A percentile compares a stretch with the other conserved stretches of the same genome.
Conservation (phyloP, 768 basidiomycete species). For the Boletus tylopilopsis region DNA sequence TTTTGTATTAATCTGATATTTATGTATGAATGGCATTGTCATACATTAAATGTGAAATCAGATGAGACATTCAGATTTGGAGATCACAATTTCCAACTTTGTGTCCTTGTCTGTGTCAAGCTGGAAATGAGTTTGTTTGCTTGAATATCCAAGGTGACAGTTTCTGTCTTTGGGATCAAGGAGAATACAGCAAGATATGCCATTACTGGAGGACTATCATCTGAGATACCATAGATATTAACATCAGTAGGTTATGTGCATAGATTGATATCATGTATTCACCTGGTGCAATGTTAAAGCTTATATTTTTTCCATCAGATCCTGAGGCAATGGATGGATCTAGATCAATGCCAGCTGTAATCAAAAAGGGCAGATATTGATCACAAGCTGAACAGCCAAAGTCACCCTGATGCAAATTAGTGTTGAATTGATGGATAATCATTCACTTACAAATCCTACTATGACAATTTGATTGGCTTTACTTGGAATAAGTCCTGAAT, state of each 20-base stretch:
- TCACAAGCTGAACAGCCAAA: not conserved
- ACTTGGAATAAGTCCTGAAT: not conserved
- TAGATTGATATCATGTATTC: not conserved
- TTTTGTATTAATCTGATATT: not conserved
- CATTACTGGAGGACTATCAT: not conserved
- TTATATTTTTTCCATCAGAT: not conserved
- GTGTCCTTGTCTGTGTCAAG: not conserved
- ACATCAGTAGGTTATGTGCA: not conserved
- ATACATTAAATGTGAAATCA: not conserved
- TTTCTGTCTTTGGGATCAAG: not conserved
- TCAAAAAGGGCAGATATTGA: slow-evolving; percentile 4
- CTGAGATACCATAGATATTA: not conserved
- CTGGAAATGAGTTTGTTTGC: not conserved
- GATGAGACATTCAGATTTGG: not conserved
- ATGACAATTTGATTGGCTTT: not conserved
- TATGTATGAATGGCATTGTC: too few species aligned
- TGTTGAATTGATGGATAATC: not conserved
- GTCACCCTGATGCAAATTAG: not conserved
- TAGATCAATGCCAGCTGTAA: slow-evolving; percentile 5
- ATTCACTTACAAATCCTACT: not conserved
- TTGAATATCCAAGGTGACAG: slow-evolving; percentile 5
- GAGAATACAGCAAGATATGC: slow-evolving; percentile 9
- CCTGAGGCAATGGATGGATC: not conserved
- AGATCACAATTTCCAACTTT: slow-evolving; percentile 9
- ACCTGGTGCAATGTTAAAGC: not conserved